A percentile compares a stretch with the other conserved stretches of the same genome.
These are phyloP conservation scores for Geotrichum candidum DNA, from an alignment of 1,139 yeast species.

Conservation along the genomic window DNA sequence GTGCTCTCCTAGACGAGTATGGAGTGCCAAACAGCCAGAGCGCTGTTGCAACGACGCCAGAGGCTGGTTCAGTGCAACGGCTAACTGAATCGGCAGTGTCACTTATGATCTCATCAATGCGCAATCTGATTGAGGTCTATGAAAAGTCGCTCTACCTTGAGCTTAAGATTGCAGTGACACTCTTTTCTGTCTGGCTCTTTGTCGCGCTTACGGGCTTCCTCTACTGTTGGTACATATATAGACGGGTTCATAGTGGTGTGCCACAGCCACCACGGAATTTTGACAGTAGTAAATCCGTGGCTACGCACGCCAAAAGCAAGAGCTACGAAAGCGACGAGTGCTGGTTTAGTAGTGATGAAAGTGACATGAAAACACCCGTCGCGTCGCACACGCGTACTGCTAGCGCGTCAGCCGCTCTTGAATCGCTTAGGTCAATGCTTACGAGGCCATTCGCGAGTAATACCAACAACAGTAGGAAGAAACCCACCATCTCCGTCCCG, in stretches of 20 bases:
- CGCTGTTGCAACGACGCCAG: not conserved
- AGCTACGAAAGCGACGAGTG: slow-evolving; percentile 8
- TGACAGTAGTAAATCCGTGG: not conserved
- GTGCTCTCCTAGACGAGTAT: slow-evolving; percentile 4
- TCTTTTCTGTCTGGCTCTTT: slow-evolving; percentile 25
- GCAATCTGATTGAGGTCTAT: slow-evolving; percentile 20
- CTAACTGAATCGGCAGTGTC: slow-evolving; percentile 14
- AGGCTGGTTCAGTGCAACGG: not conserved
- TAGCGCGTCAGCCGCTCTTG: not conserved
- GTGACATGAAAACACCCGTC: not conserved
- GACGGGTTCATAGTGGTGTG: not conserved
- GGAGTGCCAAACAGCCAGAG: not conserved
- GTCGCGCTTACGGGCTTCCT: slow-evolving; percentile 23
- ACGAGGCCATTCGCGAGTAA: not conserved
- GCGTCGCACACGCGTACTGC: not conserved
- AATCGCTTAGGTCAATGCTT: not conserved
- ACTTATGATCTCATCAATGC: slow-evolving; percentile 16
- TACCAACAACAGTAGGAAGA: not conserved
- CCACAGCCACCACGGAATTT: slow-evolving; percentile 2
- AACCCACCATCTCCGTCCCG: not conserved
- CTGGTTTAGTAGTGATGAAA: slow-evolving; percentile 1
- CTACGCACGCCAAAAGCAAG: not conserved
- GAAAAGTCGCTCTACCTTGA: slow-evolving; percentile 22
- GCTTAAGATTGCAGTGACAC: slow-evolving; percentile 23
- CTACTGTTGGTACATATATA: slow-evolving; percentile 19